Evolutionary conservation across 805 yeast genomes (phyloP), one percentile per base, ranked within the genome.

Genomic region (Candida sakaeoensis): DNA sequence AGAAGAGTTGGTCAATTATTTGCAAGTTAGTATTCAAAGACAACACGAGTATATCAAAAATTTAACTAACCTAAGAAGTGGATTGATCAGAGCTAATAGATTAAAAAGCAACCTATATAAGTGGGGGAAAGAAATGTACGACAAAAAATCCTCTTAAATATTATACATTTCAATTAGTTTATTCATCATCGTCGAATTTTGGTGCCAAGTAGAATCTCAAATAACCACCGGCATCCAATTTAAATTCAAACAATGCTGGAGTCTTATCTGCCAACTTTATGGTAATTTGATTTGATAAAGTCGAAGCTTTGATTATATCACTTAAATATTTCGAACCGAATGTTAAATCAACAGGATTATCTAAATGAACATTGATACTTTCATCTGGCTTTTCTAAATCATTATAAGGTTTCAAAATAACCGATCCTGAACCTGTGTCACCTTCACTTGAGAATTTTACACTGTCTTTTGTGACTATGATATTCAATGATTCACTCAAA

Each of bases 171-270:
- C 25, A 28, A 21, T 31, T 10, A 16, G 19, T 3, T 57, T 68
- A 79, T 49, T 85, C 93, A 48, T 86, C 95, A 48, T 90, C 98
- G 50, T 85, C 96, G 61, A 93, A 88, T 75, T 93, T 91, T 44
- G 99, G 99, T 53, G 99, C 99, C 63, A 93, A 77, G 77, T 86
- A 93, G 78, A 85, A 93, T 62, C 96, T 83, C 62, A 93, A 73
- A 66, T 87, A 86, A 40, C 99, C 99, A 63, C 91, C 85, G 23
- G 63, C 72, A 47, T 88, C 82, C 58, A 93, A 73, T 65, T 83
- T 84, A 70, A 83, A 93, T 69, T 91, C 97, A 58, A 93, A 88
- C 61, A 89, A 70, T 30, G 97, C 95, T 24, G 99, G 99, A 12
- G 93, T 82, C 59, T 85, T 88, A 55, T 85, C 91, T 14, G 95